Evolutionary conservation across 2,329 filamentous ascomycete species (phyloP).

Genomic region (Leptographium lundbergii): DNA sequence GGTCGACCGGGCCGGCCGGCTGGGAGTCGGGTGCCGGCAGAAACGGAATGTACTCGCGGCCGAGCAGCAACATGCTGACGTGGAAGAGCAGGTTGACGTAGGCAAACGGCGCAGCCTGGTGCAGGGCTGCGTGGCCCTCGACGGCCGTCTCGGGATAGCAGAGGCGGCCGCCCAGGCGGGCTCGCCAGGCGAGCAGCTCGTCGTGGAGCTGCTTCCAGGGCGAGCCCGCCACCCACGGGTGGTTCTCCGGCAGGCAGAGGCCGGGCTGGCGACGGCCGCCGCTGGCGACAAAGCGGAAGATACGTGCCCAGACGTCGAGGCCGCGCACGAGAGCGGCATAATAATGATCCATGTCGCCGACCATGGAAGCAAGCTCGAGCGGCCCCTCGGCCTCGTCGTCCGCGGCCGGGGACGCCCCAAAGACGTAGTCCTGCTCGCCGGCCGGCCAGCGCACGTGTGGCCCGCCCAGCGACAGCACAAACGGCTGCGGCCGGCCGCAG

Average conservation of each 20-base stretch:
- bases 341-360: slow-evolving; percentile 11
- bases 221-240: slow-evolving; percentile 25
- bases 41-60: slow-evolving; percentile 31
- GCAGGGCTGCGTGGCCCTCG: slow-evolving; percentile 25
- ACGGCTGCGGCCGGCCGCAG: slow-evolving; percentile 24
- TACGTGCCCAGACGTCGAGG: slow-evolving; percentile 29
- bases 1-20: slow-evolving; percentile 16
- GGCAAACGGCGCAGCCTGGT: slow-evolving; percentile 26
- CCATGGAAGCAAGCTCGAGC: too few species aligned
- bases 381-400: too few species aligned
- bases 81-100: slow-evolving; percentile 32
- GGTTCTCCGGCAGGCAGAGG: slow-evolving; percentile 25
- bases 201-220: slow-evolving; percentile 20
- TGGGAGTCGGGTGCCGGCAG: slow-evolving; percentile 22
- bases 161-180: slow-evolving; percentile 21
- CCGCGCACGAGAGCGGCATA: slow-evolving; percentile 23
- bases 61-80: slow-evolving; percentile 27
- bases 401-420: slow-evolving; percentile 15
- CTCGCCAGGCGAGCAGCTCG: slow-evolving; percentile 23
- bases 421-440: slow-evolving; percentile 21
- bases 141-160: slow-evolving; percentile 25
- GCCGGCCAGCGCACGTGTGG: slow-evolving; percentile 10
- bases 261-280: slow-evolving; percentile 27
- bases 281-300: slow-evolving; percentile 28
- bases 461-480: slow-evolving; percentile 10